Evolutionary conservation across 2,329 filamentous ascomycete genomes (phyloP), one percentile per base, ranked within the genome.

Genomic region (Paracorniculantispora psalliotae): DNA sequence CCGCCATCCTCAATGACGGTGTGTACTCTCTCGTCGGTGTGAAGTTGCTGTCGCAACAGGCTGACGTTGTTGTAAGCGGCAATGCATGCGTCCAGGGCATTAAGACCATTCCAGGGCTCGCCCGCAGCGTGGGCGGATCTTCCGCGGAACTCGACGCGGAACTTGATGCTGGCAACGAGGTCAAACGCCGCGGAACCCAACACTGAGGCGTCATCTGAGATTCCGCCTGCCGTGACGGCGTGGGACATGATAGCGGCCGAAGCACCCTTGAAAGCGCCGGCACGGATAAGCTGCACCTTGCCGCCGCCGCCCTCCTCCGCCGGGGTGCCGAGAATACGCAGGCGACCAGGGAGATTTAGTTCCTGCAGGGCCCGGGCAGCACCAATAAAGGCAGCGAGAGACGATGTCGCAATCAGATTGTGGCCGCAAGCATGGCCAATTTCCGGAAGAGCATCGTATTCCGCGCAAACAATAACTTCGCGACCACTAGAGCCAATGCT

Each of bases 341-440:
- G 62, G 2, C 74, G 69, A 5, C 76, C 76, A 0, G 70, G 66
- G 1, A 63, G 52, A 2, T 63, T 63, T 5, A 71, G 65, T 1
- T 64, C 30, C n/a, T 69, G 65, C 23, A 78, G 61, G 0, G 69
- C 70, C 2, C 68, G 67, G 0, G 71, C 71, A 0, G 72, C 66
- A 3, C 69, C 75, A 6, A 79, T 64, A 46, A 77, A 78, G 2
- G 73, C 71, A 2, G 73, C 72, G 13, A 79, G 62, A 0, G 73
- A 72, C 1, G 75, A 68, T 0, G 73, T 73, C 4, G 76, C 73
- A 55, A 79, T 79, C 12, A 79, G 67, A 60, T 79, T 79, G 65
- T 79, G 76, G 2, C 77, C 76, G 62, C 76, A 78, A 1, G 73
- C 75, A 50, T 79, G 76, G 6, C 76, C 76, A n/a, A 79, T 77